Evolutionary conservation across 1,139 yeast species (phyloP), one percentile per base, ranked within the genome.

Genomic region (Saccharomyces hybrid): DNA sequence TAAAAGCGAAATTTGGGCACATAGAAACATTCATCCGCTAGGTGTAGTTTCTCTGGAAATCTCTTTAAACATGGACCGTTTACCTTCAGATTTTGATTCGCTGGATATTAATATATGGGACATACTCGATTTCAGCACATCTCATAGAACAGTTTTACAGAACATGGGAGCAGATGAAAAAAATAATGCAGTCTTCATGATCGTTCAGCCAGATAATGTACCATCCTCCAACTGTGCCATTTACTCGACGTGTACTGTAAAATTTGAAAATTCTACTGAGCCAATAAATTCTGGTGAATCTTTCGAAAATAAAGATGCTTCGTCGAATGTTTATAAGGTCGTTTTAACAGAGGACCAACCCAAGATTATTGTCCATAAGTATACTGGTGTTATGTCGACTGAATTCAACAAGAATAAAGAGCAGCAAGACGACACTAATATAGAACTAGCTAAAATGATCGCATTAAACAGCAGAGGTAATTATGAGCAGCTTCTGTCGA

Each of bases 321-420:
- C 60, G 1, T 57, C 62, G 5, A 63, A 55, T 28, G 49, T 56
- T 1, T 56, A 61, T 14, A 56, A 60, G 5, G 58, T 67, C 3
- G 50, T 58, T 0, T 67, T 72, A 3, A 51, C 69, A 1, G 71
- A 68, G 47, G 60, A 63, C 0, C 54, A 66, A 7, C 56, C 60
- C 5, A 52, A 69, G 6, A 50, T 59, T 0, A 50, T 71, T 2
- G 64, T 82, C 7, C 69, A 76, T 41, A 88, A 88, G 64, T 77
- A 74, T 59, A 85, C 80, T 19, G 93, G 91, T 2, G 73, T 87
- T 19, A 82, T 80, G 2, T 78, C 91, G 0, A 71, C 85, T 3
- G 95, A 87, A 63, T 77, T 79, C 41, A 75, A 65, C 67, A 56
- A 61, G 3, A 59, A 61, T 26, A 49, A 73, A 2, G 51, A 50